Evolutionary conservation across 805 yeast genomes (phyloP).

Genomic region (Wickerhamomyces bisporus): DNA sequence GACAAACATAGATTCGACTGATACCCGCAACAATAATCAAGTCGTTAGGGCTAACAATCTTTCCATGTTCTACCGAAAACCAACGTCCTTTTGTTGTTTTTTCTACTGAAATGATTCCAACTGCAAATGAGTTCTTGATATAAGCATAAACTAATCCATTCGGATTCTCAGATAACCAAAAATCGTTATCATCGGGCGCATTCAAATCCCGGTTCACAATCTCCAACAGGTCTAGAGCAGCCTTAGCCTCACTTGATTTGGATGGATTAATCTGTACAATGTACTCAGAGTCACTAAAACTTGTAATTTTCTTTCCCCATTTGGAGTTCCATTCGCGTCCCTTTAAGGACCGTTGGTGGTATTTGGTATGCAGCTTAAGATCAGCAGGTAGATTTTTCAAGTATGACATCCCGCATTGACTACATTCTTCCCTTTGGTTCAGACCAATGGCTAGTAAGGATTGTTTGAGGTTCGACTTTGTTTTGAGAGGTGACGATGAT

Average conservation of each 20-base stretch:
- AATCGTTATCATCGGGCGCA: conserved; percentile 48
- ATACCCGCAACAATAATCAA: conserved; percentile 41
- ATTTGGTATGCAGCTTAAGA: conserved; percentile 41
- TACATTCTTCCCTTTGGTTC: conserved; percentile 31
- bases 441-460: conserved; percentile 14
- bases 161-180: conserved; percentile 29
- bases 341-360: conserved; percentile 42
- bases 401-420: conserved; percentile 51
- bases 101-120: conserved; percentile 56
- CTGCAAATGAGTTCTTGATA: conserved; percentile 38
- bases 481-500: not conserved
- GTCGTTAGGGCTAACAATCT: conserved; percentile 40
- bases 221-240: conserved; percentile 37
- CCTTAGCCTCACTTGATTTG: conserved; percentile 27
- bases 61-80: conserved; percentile 52
- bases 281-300: conserved; percentile 16
- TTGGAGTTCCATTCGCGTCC: conserved; percentile 45
- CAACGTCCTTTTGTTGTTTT: conserved; percentile 43
- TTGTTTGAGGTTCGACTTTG: conserved; percentile 8
- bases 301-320: conserved; percentile 27
- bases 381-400: conserved; percentile 37
- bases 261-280: conserved; percentile 33
- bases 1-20: conserved; percentile 44
- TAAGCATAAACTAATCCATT: conserved; percentile 47
- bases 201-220: conserved; percentile 56